Evolutionary conservation across 345 rosid genomes (phyloP).

Genomic region (Murraya koenigii): DNA sequence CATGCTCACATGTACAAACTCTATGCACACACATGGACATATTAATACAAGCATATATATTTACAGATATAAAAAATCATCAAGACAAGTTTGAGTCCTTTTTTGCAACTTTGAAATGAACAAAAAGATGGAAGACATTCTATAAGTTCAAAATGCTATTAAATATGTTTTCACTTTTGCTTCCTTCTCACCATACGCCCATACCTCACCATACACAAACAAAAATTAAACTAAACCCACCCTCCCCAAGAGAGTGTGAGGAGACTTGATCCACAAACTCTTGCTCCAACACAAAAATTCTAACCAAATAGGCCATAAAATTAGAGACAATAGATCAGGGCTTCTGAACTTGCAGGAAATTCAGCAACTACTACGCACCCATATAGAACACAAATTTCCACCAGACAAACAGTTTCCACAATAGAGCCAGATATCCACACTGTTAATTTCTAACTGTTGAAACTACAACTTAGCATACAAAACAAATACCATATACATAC

Average conservation of each 20-base stretch:
- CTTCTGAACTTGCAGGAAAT: neutral
- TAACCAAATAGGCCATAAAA: neutral
- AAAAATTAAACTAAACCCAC: neutral
- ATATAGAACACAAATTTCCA: neutral
- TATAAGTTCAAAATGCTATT: neutral
- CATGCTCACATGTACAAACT: neutral
- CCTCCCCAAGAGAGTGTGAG: neutral
- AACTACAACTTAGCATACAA: neutral
- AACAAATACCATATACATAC: constrained; percentile 29
- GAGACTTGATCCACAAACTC: neutral
- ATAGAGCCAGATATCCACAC: too few relatives aligned
- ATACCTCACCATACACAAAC: neutral
- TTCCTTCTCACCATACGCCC: neutral
- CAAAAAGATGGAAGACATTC: neutral
- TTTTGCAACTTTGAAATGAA: neutral
- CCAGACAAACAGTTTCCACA: neutral
- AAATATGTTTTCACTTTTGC: neutral
- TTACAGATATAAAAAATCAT: neutral
- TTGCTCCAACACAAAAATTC: neutral
- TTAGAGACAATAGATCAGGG: neutral
- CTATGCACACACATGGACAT: neutral
- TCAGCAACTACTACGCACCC: neutral
- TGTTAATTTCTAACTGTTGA: neutral
- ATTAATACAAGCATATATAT: neutral
- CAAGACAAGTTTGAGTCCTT: neutral